Base-by-base conservation (phyloP, 2,329 filamentous ascomycete genomes). In the Allantophomopsis lycopodina region DNA sequence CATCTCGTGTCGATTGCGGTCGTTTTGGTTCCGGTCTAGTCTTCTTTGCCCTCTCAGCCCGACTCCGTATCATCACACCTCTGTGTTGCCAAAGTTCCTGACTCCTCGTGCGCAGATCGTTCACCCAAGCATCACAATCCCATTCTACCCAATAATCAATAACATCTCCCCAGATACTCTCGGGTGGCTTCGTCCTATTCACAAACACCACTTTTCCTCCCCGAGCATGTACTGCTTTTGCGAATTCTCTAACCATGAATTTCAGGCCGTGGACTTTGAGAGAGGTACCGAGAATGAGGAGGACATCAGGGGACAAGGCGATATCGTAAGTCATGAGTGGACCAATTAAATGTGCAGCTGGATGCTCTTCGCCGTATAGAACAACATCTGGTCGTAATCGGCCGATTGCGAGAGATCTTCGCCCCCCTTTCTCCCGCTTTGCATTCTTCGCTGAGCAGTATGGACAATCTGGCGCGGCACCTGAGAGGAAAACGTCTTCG, bases 121-220 rank as follows among this genome's bases (percentile, higher is more conserved):
- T 57, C 1, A 84, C 78, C 79, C 79, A 85, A 4, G 73, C 73
- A 48, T 85, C 80, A 43, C 79, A 84, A 50, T 84, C 79, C 78
- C 78, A 83, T 45, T 80, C 68, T 1, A 85, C 68, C 73, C 79
- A 83, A 45, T 78, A 82, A 56, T 85, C 80, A 39, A 85, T 79
- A 0, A 83, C 61, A 40, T 83, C 79, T 1, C 77, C 73, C 80
- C 80, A 85, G 1, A 69, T 71, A 51, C 79, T 84, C 51, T 83
- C 78, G 0, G 79, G 67, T 0, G 79, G 79, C 49, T 80, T 80
- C 2, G 79, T 83, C 16, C 78, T 71, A 56, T 85, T 85, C 45
- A 84, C 74, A 58, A 83, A 83, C 4, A 84, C 65, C 0, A 85
- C 79, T 40, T 73, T 79, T 41, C 79, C 79, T 17, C 74, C 75